Base-by-base conservation (phyloP, 495 filamentous ascomycete genomes). In the Darksidea phi region DNA sequence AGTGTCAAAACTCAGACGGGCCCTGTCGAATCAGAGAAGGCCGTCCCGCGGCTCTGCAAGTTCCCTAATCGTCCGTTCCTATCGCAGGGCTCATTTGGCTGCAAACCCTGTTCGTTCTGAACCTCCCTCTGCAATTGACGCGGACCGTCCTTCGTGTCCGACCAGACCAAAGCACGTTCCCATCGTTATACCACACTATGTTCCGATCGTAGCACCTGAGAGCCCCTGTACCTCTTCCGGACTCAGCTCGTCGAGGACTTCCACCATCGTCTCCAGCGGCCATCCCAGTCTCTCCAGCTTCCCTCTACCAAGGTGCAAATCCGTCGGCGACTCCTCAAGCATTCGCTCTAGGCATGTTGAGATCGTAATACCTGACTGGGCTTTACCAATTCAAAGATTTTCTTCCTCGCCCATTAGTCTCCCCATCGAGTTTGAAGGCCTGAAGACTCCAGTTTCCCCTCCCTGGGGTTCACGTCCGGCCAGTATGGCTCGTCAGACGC, bases 131-230 rank as follows among this genome's bases (percentile, higher is more conserved):
- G 24, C 61, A 1, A 32, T 51, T 51, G 34, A 46, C 48, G 54
- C 49, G 53, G 34, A 28, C 43, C 58, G 49, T 69, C 52, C 66
- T 46, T 48, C 66, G 41, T 51, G 38, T 54, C 45, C 54, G 20
- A 51, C 60, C 17, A 54, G 70, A 56, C 70, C 73, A n/a, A 75
- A 71, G 63, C 73, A 76, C 67, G 62, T 76, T 55, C 73, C 74
- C 43, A 75, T 76, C 46, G 62, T 76, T 37, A 67, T 76, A 37
- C 71, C 72, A 37, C 37, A 64, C 41, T 73, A 76, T 74, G 72
- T 59, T 46, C 59, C 65, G 17, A 59, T 71, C 61, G 59, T 64
- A 67, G 53, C 57, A 57, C 63, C 58, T 54, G 26, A 47, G 38
- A 68, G 59, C 58, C 47, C 60, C 43, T 52, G 48, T 61, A 53